Base-by-base conservation (phyloP, 768 basidiomycete genomes). In the Suillus placidus region DNA sequence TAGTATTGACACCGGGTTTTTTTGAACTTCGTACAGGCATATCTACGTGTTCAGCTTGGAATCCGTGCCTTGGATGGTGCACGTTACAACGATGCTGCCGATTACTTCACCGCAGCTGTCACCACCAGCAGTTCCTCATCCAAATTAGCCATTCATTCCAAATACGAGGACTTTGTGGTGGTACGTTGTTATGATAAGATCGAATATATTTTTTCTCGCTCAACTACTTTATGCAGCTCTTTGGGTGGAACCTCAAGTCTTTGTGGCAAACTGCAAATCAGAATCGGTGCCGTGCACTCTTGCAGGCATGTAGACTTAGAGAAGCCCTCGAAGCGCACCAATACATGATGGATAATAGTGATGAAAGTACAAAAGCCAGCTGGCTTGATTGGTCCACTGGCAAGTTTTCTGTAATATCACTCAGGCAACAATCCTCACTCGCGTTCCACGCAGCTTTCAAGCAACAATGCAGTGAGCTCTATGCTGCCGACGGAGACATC, bases 271-370 rank as follows among this genome's bases (percentile, higher is more conserved):
- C 8, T 52, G 51, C 30, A 30, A 52, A 18, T 16, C 26, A 32
- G 16, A 52, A 10, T 9, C 51, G 26, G 30, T 52, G 51, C 30
- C 8, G 8, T 52, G 51, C 51, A 32, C 51, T 52, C 8, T 16
- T 52, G 9, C 16, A 4, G 0, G 51, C 30, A 32, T 0, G 30
- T 32, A 52, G 26, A 14, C 14, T 18, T 18, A 0, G 51, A 52
- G 51, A 52, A 52, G 51, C 51, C 3, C 51, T 9, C 4, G 14
- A 52, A 7, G 6, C 51, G 4, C 14, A 52, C 8, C 30, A 4
- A 52, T 52, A 52, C 16, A 52, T 52, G 51, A 52, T 52, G 51
- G 51, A 52, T n/a, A n/a, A 9, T 8, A 45, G 43, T 45, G 43
- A 45, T 20, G 43, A 45, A n/a, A n/a, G 8, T 3, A 45, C 43